These are phyloP conservation scores for Colletotrichum lupini DNA, from an alignment of 2,329 filamentous ascomycete species.

Conservation along the genomic window DNA sequence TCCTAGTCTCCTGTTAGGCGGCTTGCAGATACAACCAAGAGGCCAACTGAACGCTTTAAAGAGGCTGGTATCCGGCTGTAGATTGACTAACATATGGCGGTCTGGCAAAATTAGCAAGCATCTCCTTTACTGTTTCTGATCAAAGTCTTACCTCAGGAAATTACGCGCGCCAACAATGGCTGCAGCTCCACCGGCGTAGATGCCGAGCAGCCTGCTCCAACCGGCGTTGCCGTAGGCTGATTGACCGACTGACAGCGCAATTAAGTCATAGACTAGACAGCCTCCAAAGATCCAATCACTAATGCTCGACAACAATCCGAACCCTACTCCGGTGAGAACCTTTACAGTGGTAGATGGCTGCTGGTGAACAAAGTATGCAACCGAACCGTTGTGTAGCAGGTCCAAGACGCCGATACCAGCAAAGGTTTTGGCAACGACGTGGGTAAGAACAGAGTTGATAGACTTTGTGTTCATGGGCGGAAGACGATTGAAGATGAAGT, in stretches of 20 bases:
- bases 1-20: neutral
- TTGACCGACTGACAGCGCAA: constrained; percentile 66
- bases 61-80: neutral
- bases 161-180: constrained; percentile 65
- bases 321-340: constrained; percentile 63
- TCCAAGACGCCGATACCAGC: constrained; percentile 70
- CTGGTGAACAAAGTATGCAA: constrained; percentile 63
- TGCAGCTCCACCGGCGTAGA: constrained; percentile 62
- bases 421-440: constrained; percentile 69
- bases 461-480: constrained; percentile 60
- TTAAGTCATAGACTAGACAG: constrained; percentile 68
- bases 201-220: constrained; percentile 63
- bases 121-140: neutral
- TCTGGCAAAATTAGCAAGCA: neutral
- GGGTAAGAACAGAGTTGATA: constrained; percentile 64
- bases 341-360: constrained; percentile 59
- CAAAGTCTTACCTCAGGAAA: constrained; percentile 55
- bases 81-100: constrained; percentile 11
- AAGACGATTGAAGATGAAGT: constrained; percentile 61
- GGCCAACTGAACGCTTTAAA: neutral
- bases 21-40: neutral
- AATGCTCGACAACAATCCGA: constrained; percentile 56
- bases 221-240: constrained; percentile 50
- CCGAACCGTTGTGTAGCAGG: constrained; percentile 67
- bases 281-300: constrained; percentile 72